A percentile compares a stretch with the other conserved stretches of the same genome.
Evolutionary conservation across 495 filamentous ascomycete genomes (phyloP).

Genomic region (Aspergillus cristatus): DNA sequence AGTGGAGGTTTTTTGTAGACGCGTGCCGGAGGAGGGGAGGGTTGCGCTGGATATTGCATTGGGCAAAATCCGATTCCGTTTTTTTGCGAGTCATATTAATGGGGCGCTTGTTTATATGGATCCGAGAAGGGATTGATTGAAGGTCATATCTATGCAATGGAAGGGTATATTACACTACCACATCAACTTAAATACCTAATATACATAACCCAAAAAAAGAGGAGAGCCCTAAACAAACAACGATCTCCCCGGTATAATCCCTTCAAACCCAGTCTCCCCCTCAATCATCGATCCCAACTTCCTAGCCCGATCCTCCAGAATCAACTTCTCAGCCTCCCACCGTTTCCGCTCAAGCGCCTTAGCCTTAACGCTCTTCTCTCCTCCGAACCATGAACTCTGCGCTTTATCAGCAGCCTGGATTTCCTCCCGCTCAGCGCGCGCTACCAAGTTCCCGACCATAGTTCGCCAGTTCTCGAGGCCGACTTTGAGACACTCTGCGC

Average conservation of each 20-base stretch:
- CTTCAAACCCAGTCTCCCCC: slow-evolving; percentile 21
- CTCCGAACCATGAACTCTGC: slow-evolving; percentile 42
- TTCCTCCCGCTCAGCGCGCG: slow-evolving; percentile 39
- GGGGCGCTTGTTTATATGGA: no score
- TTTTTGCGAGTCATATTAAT: no score
- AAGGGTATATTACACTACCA: no score
- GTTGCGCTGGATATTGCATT: no score
- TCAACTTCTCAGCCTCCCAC: slow-evolving; percentile 31
- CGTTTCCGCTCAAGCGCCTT: slow-evolving; percentile 23
- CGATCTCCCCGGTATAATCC: slow-evolving; percentile 24
- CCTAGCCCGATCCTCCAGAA: slow-evolving; percentile 32
- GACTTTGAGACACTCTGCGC: slow-evolving; percentile 61
- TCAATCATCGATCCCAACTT: slow-evolving; percentile 24
- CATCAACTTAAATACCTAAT: no score
- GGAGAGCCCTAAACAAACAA: slow-evolving; percentile 31
- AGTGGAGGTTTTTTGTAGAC: no score
- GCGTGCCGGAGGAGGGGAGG: no score
- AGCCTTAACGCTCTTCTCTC: slow-evolving; percentile 18
- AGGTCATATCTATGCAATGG: no score
- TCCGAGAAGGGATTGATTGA: no score
- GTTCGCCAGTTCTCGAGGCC: slow-evolving; percentile 65
- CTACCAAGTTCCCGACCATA: slow-evolving; percentile 55
- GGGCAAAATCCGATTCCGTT: no score
- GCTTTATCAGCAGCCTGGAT: slow-evolving; percentile 24
- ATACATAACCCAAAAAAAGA: no score